Base-by-base conservation (phyloP, 1,284 basidiomycete species). In the Cryptococcus sp. region DNA sequence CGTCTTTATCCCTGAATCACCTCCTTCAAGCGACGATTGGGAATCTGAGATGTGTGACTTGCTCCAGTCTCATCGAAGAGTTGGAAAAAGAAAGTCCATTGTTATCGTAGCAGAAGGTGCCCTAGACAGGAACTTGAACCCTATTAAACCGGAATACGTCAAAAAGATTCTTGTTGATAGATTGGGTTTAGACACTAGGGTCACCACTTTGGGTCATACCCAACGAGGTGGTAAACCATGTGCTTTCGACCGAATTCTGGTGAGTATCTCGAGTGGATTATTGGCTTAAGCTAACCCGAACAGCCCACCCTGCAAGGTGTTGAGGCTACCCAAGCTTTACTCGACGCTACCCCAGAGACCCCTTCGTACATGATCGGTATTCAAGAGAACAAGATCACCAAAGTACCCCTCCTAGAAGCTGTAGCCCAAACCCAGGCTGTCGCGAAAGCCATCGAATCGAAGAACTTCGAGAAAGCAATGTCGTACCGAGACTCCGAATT, bases 351-450 rank as follows among this genome's bases (percentile, higher is more conserved):
- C 0, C 91, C 92, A 4, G 84, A 89, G 31, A 93, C 89, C 0
- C 94, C 94, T 0, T 95, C 91, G 0, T 97, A 96, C 76, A 95
- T 99, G 86, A 98, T 99, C 70, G 94, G 95, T 23, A 83, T 96
- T 46, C 84, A 85, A 66, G 94, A 98, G 79, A 97, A 96, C 80
- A 95, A 95, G 79, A 92, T 99, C 62, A 91, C 83, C 14, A 84
- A 91, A 44, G 86, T 95, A 8, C 91, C 92, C 14, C 80, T 99
- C 44, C 84, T 96, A 81, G 88, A 97, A 60, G 94, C 95, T 50
- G 95, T 99, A 33, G 84, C 85, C 50, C 85, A 86, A 84, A 98
- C 95, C 1, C 86, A 88, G 76, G 84, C 84, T 3, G 92, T 97
- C 11, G 84, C 89, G 2, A 80, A 84, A 42, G 90, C 91, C 2